Percentiles rank a stretch among this genome's conserved stretches.
Evolutionary conservation across 2,329 filamentous ascomycete genomes (phyloP).

Genomic region (Fusarium sp.): DNA sequence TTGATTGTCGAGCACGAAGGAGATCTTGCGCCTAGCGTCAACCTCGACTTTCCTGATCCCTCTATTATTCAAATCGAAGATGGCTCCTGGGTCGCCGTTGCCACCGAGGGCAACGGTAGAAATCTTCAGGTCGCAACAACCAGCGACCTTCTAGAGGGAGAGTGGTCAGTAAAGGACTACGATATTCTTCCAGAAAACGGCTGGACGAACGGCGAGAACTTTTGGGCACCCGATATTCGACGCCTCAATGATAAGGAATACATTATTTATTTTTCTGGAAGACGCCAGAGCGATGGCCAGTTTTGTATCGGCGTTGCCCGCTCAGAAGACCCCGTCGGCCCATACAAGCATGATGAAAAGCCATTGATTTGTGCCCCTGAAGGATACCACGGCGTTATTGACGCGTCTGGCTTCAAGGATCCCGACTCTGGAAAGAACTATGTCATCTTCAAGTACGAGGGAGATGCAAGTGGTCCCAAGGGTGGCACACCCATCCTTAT

Average conservation of each 20-base stretch:
- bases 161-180: conserved; percentile 7
- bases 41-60: conserved; percentile 22
- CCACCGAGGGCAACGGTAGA: conserved; percentile 5
- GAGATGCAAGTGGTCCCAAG: conserved; percentile 6
- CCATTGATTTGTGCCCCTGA: conserved; percentile 13
- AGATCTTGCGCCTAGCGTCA: background rate
- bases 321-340: background rate
- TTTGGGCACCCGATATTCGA: conserved; percentile 18
- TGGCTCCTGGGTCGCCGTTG: conserved; percentile 21
- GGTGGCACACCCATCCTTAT: conserved; percentile 17
- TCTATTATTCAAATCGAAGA: conserved; percentile 11
- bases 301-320: conserved; percentile 21
- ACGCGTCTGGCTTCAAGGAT: conserved; percentile 18
- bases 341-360: conserved; percentile 1
- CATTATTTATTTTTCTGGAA: conserved; percentile 10
- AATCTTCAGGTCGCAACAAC: conserved; percentile 13
- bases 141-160: background rate
- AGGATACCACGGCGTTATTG: conserved; percentile 9
- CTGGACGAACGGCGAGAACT: conserved; percentile 16
- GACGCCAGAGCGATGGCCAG: background rate
- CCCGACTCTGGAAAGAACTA: conserved; percentile 4
- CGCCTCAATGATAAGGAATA: conserved; percentile 4
- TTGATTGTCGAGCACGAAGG: conserved; percentile 12
- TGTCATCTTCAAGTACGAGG: conserved; percentile 19
- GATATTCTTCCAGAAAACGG: conserved; percentile 14